A percentile compares a stretch with the other conserved stretches of the same genome.
These are phyloP conservation scores for Russula lepida DNA, from an alignment of 768 basidiomycete genomes.

Conservation along the genomic window DNA sequence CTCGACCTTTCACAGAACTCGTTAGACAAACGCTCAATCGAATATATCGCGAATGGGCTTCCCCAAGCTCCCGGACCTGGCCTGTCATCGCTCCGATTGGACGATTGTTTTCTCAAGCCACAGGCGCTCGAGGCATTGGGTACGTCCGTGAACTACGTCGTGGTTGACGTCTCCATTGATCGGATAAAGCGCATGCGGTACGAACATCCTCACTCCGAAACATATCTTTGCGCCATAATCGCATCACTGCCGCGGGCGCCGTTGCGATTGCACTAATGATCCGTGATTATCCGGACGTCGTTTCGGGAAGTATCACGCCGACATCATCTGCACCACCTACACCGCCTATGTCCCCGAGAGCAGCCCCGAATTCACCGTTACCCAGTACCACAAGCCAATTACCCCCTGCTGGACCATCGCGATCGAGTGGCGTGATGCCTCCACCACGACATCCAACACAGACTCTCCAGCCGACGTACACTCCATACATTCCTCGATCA, in stretches of 20 bases:
- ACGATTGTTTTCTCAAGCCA: conserved; percentile 74
- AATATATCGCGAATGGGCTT: conserved; percentile 70
- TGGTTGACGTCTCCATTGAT: background rate
- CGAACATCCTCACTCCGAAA: conserved; percentile 79
- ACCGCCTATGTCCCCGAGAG: conserved; percentile 26
- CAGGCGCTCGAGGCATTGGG: conserved; percentile 73
- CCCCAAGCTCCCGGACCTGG: conserved; percentile 43
- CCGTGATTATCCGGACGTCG: conserved; percentile 85
- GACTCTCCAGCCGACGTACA: conserved; percentile 63
- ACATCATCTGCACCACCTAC: conserved; percentile 24
- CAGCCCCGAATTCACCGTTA: conserved; percentile 30
- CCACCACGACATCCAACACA: conserved; percentile 46
- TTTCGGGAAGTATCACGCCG: conserved; percentile 29
- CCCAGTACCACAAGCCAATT: conserved; percentile 26
- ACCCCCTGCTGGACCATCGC: conserved; percentile 29
- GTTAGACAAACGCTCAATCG: conserved; percentile 77
- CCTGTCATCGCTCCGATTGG: conserved; percentile 74
- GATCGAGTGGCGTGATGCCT: conserved; percentile 36
- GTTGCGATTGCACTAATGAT: conserved; percentile 95
- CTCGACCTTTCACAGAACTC: conserved; percentile 83
- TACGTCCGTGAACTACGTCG: conserved; percentile 31
- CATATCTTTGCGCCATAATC: conserved; percentile 84
- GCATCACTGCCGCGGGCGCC: conserved; percentile 74
- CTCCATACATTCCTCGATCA: conserved; percentile 70
- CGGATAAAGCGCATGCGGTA: conserved; percentile 59